Evolutionary conservation across 176 grass and related monocot species (phyloP).

Genomic region (Oryza australiensis): DNA sequence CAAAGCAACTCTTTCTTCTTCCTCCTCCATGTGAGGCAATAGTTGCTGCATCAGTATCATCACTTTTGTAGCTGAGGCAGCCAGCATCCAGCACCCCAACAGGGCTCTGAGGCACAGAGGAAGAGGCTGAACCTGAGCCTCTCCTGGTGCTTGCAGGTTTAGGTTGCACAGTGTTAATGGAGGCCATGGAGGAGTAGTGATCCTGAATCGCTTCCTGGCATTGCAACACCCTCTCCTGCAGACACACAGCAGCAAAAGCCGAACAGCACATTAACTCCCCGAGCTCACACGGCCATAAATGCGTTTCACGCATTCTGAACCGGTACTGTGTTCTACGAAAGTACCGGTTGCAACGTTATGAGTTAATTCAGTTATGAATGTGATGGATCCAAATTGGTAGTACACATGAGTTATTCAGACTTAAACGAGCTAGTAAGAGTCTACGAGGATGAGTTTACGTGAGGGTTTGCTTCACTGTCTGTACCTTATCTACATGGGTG

Average conservation of each 20-base stretch:
- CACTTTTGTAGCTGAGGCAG: slow-evolving; percentile 80
- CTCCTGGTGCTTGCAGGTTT: slow-evolving; percentile 34
- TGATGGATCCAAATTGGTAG: slow-evolving; percentile 18
- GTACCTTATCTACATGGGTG: slow-evolving; percentile 61
- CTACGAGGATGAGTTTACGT: background rate
- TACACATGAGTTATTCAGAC: background rate
- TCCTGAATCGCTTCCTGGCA: slow-evolving; percentile 61
- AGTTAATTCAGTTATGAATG: slow-evolving; percentile 14
- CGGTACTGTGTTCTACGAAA: slow-evolving; percentile 7
- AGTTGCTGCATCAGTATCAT: slow-evolving; percentile 27
- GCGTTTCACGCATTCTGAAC: slow-evolving; percentile 40
- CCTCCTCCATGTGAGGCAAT: slow-evolving; percentile 55
- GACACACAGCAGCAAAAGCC: background rate
- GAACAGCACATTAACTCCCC: slow-evolving; percentile 25
- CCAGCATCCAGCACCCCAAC: slow-evolving; percentile 73
- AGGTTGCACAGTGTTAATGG: slow-evolving; percentile 44
- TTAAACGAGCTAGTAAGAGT: background rate
- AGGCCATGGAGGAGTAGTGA: slow-evolving; percentile 19
- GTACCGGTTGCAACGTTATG: background rate
- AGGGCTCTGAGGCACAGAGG: slow-evolving; percentile 64
- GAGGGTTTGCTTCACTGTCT: background rate
- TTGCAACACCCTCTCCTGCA: slow-evolving; percentile 60
- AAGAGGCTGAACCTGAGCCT: background rate
- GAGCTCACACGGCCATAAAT: slow-evolving; percentile 29
- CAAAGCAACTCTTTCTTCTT: background rate